Percentiles rank a stretch among this genome's conserved stretches.
phyloP scores from a whole-genome alignment of 805 yeast genomes.

The Candida ovalis region DNA sequence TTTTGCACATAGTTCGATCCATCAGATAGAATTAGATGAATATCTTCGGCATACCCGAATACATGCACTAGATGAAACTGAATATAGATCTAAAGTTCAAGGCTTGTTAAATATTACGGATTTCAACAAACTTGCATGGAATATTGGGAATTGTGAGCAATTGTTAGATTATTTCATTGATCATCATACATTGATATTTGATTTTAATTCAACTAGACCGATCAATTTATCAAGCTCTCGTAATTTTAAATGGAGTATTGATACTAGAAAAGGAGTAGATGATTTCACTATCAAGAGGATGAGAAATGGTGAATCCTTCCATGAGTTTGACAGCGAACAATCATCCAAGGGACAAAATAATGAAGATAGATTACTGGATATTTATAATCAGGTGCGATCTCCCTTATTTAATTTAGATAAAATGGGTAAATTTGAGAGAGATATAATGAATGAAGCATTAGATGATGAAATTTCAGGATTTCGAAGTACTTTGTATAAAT shows the following conservation, averaged over 20 bases:
- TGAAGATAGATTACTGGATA: slow-evolving; percentile 21
- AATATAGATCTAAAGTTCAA: slow-evolving; percentile 31
- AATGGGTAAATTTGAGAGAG: slow-evolving; percentile 20
- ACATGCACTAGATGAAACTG: slow-evolving; percentile 31
- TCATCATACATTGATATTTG: slow-evolving; percentile 10
- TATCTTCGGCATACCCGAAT: background rate
- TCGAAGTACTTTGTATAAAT: slow-evolving; percentile 47
- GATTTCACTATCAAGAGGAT: slow-evolving; percentile 28
- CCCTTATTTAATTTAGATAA: slow-evolving; percentile 23
- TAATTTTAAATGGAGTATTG: background rate
- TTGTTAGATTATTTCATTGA: slow-evolving; percentile 5
- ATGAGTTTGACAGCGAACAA: background rate
- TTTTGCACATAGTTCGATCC: slow-evolving; percentile 39
- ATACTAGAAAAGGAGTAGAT: background rate
- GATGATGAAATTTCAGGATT: slow-evolving; percentile 42
- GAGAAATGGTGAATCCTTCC: slow-evolving; percentile 18
- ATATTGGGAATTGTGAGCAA: slow-evolving; percentile 8
- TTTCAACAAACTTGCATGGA: slow-evolving; percentile 38
- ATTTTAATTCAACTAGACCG: background rate
- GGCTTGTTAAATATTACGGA: slow-evolving; percentile 41
- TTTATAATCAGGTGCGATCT: slow-evolving; percentile 36
- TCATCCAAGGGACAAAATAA: slow-evolving; percentile 8
- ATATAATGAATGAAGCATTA: slow-evolving; percentile 21
- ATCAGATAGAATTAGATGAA: background rate
- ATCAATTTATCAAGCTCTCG: too few relatives aligned